phyloP scores from a whole-genome alignment of 805 yeast species.

The Starmerella cellae region DNA sequence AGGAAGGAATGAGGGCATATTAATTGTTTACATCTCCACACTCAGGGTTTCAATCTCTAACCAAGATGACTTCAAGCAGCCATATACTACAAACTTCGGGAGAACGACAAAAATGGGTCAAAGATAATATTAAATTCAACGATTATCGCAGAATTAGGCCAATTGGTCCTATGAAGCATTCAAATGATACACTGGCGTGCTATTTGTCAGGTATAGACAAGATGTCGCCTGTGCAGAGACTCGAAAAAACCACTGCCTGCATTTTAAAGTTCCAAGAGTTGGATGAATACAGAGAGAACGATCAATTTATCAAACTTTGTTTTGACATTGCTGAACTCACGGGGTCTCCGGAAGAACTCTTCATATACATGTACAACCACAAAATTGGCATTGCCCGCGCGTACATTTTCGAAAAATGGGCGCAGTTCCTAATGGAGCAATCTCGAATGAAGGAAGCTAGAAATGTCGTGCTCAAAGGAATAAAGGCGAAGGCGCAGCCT shows the following conservation, averaged over 20 bases:
- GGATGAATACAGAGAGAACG: constrained; percentile 57
- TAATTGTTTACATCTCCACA: no score
- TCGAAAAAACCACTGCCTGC: constrained; percentile 28
- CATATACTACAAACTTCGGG: no score
- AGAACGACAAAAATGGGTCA: no score
- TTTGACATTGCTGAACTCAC: constrained; percentile 55
- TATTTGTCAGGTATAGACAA: no score
- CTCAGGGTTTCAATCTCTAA: no score
- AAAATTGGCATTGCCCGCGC: constrained; percentile 59
- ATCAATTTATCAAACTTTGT: constrained; percentile 73
- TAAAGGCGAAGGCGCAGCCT: constrained; percentile 48
- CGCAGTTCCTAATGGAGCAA: constrained; percentile 43
- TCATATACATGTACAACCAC: constrained; percentile 54
- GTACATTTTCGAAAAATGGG: constrained; percentile 66
- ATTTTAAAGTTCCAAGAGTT: constrained; percentile 55
- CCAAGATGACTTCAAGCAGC: no score
- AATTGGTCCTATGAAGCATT: no score
- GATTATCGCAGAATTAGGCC: no score
- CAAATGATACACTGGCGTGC: no score
- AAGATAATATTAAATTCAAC: no score
- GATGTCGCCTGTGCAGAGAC: background rate
- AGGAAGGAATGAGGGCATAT: no score
- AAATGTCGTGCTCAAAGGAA: constrained; percentile 45
- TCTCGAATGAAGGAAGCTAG: constrained; percentile 42
- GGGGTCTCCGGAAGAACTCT: constrained; percentile 58